Evolutionary conservation across 192 early-diverging fungal genomes (phyloP).

Genomic region (Spizellomyces sp.): DNA sequence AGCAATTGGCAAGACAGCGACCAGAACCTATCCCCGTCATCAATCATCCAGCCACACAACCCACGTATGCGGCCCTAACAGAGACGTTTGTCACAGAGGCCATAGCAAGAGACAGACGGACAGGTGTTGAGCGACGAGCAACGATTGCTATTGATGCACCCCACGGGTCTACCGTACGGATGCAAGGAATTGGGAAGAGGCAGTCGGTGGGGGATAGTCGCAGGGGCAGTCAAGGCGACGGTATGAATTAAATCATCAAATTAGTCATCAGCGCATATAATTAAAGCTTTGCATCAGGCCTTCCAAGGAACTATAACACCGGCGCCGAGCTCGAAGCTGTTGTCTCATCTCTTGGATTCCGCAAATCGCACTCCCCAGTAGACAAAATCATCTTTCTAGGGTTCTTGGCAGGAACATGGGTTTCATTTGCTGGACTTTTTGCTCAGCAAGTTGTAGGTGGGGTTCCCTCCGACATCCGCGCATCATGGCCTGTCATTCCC

Average conservation of each 20-base stretch:
- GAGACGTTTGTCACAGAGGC: slow-evolving; percentile 20
- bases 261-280: no score
- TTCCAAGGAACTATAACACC: slow-evolving; percentile 34
- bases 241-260: no score
- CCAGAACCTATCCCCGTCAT: not conserved
- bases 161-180: not conserved
- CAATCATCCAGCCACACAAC: not conserved
- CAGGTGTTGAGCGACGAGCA: slow-evolving; percentile 17
- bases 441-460: slow-evolving; percentile 31
- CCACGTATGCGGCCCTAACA: not conserved
- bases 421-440: slow-evolving; percentile 32
- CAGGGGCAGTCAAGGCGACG: no score
- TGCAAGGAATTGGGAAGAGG: not conserved
- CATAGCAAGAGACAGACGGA: slow-evolving; percentile 10
- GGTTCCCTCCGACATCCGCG: slow-evolving; percentile 21
- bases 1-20: no score
- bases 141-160: slow-evolving; percentile 21
- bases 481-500: slow-evolving; percentile 22
- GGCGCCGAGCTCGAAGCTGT: slow-evolving; percentile 17
- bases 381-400: slow-evolving; percentile 27
- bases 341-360: slow-evolving; percentile 12
- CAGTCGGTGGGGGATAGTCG: no score
- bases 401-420: slow-evolving; percentile 24
- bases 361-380: slow-evolving; percentile 1
- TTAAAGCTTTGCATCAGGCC: not conserved